Evolutionary conservation across 352 stramenopile genomes (phyloP).

Genomic region (Nothophytophthora sp.): DNA sequence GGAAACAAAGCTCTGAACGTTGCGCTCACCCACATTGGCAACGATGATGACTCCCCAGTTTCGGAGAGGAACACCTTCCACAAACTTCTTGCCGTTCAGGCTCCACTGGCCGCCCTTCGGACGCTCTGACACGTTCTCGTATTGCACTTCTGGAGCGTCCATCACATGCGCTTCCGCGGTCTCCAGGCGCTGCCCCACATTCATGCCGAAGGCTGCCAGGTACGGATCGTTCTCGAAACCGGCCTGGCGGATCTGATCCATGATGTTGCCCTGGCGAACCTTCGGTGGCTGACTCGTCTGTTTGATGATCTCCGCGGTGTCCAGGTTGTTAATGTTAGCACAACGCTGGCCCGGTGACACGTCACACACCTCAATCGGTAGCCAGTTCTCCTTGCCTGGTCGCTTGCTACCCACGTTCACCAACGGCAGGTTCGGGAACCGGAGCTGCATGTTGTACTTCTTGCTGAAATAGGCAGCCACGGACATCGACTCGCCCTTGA

Average conservation of each 20-base stretch:
- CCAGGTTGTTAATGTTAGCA: conserved; percentile 68
- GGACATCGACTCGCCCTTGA: conserved; percentile 47
- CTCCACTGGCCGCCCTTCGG: conserved; percentile 72
- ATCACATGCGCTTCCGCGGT: conserved; percentile 44
- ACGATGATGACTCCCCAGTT: conserved; percentile 61
- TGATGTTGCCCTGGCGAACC: conserved; percentile 49
- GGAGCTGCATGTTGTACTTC: conserved; percentile 52
- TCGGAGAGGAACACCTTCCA: conserved; percentile 35
- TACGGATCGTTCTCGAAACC: conserved; percentile 73
- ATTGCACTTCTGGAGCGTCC: conserved; percentile 59
- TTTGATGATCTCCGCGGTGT: conserved; percentile 82
- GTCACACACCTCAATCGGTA: conserved; percentile 82
- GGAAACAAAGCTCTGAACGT: conserved; percentile 35
- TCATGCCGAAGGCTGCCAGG: conserved; percentile 56
- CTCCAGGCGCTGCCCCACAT: conserved; percentile 49
- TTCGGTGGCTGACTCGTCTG: conserved; percentile 53
- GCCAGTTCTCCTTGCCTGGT: conserved; percentile 42
- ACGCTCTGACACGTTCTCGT: conserved; percentile 57
- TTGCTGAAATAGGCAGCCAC: conserved; percentile 57
- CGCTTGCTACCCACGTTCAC: conserved; percentile 66
- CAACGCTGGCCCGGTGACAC: conserved; percentile 70
- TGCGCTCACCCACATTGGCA: conserved; percentile 25
- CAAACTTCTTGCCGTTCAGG: conserved; percentile 65
- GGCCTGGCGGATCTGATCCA: conserved; percentile 57
- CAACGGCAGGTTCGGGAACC: conserved; percentile 63